A percentile compares a stretch with the other conserved stretches of the same genome.
Evolutionary conservation across 805 yeast species (phyloP).

Genomic region (Nakazawaea sp.): DNA sequence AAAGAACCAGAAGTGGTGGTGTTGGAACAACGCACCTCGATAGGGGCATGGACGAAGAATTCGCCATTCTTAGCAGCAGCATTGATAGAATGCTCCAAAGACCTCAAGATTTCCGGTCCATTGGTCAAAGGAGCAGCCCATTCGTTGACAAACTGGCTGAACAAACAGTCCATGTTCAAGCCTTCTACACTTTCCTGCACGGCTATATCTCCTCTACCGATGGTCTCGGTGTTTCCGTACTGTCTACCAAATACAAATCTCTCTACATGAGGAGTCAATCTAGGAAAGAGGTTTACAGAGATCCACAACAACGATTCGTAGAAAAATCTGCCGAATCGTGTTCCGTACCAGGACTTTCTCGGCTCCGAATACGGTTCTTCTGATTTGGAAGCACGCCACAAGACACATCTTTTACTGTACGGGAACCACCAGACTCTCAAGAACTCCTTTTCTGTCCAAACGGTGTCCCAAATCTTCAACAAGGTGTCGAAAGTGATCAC

Average conservation of each 20-base stretch:
- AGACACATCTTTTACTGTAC: conserved; percentile 73
- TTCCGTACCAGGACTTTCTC: conserved; percentile 80
- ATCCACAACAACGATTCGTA: conserved; percentile 78
- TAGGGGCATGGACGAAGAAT: conserved; percentile 89
- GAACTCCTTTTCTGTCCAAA: conserved; percentile 89
- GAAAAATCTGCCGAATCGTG: conserved; percentile 66
- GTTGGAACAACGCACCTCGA: conserved; percentile 91
- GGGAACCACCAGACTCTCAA: conserved; percentile 98
- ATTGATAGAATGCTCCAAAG: conserved; percentile 55
- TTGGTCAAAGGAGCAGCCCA: conserved; percentile 89
- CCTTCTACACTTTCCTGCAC: conserved; percentile 82
- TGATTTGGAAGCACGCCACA: conserved; percentile 87
- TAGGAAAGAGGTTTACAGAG: conserved; percentile 65
- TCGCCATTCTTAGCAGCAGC: conserved; percentile 54
- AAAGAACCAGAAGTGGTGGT: conserved; percentile 43
- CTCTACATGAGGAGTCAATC: conserved; percentile 80
- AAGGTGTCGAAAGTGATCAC: conserved; percentile 72
- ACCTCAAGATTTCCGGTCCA: conserved; percentile 64
- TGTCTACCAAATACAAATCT: conserved; percentile 79
- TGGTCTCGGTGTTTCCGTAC: conserved; percentile 69
- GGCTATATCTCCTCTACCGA: conserved; percentile 49
- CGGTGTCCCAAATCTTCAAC: conserved; percentile 61
- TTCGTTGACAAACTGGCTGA: conserved; percentile 90
- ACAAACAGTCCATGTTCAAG: conserved; percentile 91
- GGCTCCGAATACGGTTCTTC: conserved; percentile 56